Conservation (phyloP, 805 yeast species). For the Komagataella populi region DNA sequence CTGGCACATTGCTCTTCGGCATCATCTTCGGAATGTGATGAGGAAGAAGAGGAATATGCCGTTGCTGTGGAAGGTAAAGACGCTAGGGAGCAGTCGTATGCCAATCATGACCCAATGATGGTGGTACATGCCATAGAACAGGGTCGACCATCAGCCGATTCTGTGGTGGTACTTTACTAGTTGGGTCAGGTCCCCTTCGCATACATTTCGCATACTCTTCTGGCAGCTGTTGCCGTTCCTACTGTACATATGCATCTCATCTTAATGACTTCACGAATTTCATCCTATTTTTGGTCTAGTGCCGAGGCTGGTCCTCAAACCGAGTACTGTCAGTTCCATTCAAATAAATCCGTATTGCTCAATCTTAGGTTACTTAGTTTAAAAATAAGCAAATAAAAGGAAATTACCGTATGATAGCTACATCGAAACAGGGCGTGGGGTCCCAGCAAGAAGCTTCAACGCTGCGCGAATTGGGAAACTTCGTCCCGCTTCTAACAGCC, state of each 20-base stretch:
- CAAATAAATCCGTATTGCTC: not conserved
- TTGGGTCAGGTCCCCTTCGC: not conserved
- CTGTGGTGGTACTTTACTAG: constrained; percentile 7
- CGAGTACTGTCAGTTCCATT: not conserved
- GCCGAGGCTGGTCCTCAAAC: not conserved
- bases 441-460: not conserved
- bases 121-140: constrained; percentile 1
- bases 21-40: not conserved
- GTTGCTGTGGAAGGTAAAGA: constrained; percentile 16
- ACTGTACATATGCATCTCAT: not conserved
- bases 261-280: not conserved
- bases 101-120: constrained; percentile 36
- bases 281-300: not conserved
- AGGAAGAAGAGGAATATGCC: not conserved
- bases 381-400: too few relatives aligned
- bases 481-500: not conserved
- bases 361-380: not conserved
- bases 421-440: not conserved
- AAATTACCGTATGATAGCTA: not conserved
- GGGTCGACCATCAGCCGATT: constrained; percentile 3
- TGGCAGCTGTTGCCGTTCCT: not conserved
- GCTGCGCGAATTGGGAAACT: not conserved
- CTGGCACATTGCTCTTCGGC: constrained; percentile 1
- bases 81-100: constrained; percentile 28
- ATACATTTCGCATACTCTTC: not conserved